Evolutionary conservation across 495 filamentous ascomycete genomes (phyloP).

Genomic region (Annulohypoxylon maeteangense): DNA sequence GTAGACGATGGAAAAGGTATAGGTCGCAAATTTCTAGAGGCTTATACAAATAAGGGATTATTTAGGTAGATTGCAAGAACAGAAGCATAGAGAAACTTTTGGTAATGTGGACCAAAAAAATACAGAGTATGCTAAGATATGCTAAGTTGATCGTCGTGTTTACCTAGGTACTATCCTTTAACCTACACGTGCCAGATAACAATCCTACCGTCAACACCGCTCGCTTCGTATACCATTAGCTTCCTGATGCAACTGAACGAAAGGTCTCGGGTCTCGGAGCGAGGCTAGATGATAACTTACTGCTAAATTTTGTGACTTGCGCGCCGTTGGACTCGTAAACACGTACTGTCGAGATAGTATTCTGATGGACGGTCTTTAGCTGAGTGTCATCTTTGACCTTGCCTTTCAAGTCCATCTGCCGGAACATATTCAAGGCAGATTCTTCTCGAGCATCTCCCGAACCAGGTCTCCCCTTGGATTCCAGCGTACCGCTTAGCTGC

Average conservation of each 20-base stretch:
- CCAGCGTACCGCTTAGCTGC: slow-evolving; percentile 85
- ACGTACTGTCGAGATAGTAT: slow-evolving; percentile 88
- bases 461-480: slow-evolving; percentile 76
- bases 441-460: slow-evolving; percentile 62
- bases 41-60: slow-evolving; percentile 3
- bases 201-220: slow-evolving; percentile 92
- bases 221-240: slow-evolving; percentile 70
- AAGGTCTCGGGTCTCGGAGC: slow-evolving; percentile 15
- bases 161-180: slow-evolving; percentile 26
- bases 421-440: slow-evolving; percentile 98
- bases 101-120: slow-evolving; percentile 11
- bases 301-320: slow-evolving; percentile 81
- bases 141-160: slow-evolving; percentile 8
- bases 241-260: slow-evolving; percentile 13
- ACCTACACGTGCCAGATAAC: slow-evolving; percentile 74
- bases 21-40: slow-evolving; percentile 14
- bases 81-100: slow-evolving; percentile 15
- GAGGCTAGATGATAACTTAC: slow-evolving; percentile 65
- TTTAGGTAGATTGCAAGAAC: slow-evolving; percentile 26
- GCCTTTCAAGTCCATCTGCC: slow-evolving; percentile 97
- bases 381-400: slow-evolving; percentile 89
- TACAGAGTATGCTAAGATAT: slow-evolving; percentile 22
- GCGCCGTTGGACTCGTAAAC: slow-evolving; percentile 74
- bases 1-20: neutral
- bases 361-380: slow-evolving; percentile 95